phyloP scores from a whole-genome alignment of 306 rosid species.

The Vicia faba region DNA sequence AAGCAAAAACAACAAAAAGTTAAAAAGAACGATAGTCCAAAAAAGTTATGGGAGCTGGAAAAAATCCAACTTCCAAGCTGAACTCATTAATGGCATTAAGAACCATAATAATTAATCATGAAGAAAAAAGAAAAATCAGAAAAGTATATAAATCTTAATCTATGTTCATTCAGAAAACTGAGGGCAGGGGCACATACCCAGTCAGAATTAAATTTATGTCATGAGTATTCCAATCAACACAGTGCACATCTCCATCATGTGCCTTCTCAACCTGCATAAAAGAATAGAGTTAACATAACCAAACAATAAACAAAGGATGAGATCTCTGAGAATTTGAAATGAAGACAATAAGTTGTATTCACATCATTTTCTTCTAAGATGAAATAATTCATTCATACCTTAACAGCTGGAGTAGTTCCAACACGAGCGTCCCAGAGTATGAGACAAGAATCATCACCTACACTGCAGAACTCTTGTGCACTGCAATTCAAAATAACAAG shows the following conservation, averaged over 20 bases:
- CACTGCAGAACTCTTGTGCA: slow-evolving; percentile 93
- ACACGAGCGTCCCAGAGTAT: slow-evolving; percentile 94
- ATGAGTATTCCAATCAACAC: slow-evolving; percentile 96
- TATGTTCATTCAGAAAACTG: slow-evolving; percentile 20
- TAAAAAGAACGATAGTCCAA: slow-evolving; percentile 29
- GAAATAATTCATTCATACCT: slow-evolving; percentile 50
- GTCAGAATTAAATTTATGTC: slow-evolving; percentile 75
- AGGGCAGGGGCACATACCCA: slow-evolving; percentile 53
- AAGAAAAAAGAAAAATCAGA: background rate
- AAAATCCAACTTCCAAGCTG: slow-evolving; percentile 14
- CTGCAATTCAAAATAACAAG: slow-evolving; percentile 44
- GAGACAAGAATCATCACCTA: slow-evolving; percentile 98
- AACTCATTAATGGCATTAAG: slow-evolving; percentile 19
- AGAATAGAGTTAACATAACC: slow-evolving; percentile 17
- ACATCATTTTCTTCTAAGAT: slow-evolving; percentile 17
- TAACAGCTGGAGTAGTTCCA: slow-evolving; percentile 71
- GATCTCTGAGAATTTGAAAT: background rate
- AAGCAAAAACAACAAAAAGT: slow-evolving; percentile 34
- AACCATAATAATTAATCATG: background rate
- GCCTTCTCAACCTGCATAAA: slow-evolving; percentile 83
- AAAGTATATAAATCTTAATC: slow-evolving; percentile 8
- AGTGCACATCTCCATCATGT: slow-evolving; percentile 85
- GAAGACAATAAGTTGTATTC: slow-evolving; percentile 8
- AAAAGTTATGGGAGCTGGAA: slow-evolving; percentile 24
- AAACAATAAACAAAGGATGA: slow-evolving; percentile 1